phyloP scores from a whole-genome alignment of 108 stramenopile species.

The Discostella pseudostelligera region DNA sequence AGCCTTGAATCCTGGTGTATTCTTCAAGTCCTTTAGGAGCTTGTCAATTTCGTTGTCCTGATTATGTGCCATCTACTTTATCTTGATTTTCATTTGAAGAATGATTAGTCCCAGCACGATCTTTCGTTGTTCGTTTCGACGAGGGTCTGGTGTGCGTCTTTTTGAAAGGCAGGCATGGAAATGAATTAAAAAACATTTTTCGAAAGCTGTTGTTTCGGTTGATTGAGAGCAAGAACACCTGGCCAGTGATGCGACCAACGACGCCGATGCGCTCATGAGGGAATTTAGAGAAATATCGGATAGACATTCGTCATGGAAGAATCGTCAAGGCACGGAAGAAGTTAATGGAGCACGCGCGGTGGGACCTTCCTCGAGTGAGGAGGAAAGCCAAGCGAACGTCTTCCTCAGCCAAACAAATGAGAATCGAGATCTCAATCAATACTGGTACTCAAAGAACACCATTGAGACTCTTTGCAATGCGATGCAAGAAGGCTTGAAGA shows the following conservation, averaged over 20 bases:
- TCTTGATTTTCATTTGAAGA: too few species aligned
- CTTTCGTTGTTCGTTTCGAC: too few species aligned
- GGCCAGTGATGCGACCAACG: background rate
- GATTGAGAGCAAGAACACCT: background rate
- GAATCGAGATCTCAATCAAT: constrained; percentile 67
- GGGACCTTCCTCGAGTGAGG: background rate
- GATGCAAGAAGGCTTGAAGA: constrained; percentile 21
- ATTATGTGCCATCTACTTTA: constrained; percentile 36
- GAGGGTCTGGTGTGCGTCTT: too few species aligned
- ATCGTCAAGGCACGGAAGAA: constrained; percentile 5
- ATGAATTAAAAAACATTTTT: background rate
- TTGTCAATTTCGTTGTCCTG: constrained; percentile 78
- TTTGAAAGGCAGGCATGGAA: too few species aligned
- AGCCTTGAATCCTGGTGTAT: constrained; percentile 63
- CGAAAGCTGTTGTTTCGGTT: background rate
- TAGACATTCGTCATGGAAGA: constrained; percentile 2
- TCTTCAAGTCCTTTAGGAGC: constrained; percentile 75
- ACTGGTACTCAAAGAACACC: constrained; percentile 70
- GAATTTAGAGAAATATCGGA: constrained; percentile 30
- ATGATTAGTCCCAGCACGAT: background rate
- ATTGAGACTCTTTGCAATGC: constrained; percentile 52
- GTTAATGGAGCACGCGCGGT: background rate
- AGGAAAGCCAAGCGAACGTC: background rate
- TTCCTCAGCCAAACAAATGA: constrained; percentile 36
- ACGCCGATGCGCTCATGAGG: constrained; percentile 10